Percentiles rank a stretch among this genome's conserved stretches.
Evolutionary conservation across 208 protist species (phyloP).

Genomic region (Wallacemonas rigidus): DNA sequence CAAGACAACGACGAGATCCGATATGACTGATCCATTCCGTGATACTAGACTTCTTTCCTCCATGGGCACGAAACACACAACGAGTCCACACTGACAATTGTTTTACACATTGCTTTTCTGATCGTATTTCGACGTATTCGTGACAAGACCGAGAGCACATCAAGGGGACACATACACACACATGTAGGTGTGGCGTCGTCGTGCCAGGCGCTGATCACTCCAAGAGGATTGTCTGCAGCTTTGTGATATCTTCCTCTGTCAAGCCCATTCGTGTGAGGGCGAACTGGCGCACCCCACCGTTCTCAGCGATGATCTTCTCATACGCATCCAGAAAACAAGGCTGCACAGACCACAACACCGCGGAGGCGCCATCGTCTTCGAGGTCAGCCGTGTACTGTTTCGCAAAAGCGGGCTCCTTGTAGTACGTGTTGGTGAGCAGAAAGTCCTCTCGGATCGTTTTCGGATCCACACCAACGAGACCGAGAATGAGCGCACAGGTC

Average conservation of each 20-base stretch:
- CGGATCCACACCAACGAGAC: constrained; percentile 32
- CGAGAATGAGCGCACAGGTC: constrained; percentile 29
- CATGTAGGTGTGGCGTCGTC: too few species aligned
- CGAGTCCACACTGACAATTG: too few species aligned
- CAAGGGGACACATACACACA: too few species aligned
- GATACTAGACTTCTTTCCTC: too few species aligned
- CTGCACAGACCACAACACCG: constrained; percentile 30
- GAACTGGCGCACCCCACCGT: constrained; percentile 36
- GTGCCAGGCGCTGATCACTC: constrained; percentile 14
- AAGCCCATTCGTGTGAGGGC: constrained; percentile 33
- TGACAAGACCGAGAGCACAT: too few species aligned
- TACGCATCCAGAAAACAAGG: constrained; percentile 28
- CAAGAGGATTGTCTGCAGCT: constrained; percentile 35
- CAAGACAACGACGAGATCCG: too few species aligned
- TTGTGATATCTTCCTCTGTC: constrained; percentile 33
- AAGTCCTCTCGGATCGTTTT: constrained; percentile 37
- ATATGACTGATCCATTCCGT: too few species aligned
- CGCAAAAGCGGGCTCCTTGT: constrained; percentile 21
- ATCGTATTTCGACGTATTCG: too few species aligned
- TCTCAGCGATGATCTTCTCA: constrained; percentile 18
- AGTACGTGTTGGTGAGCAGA: constrained; percentile 40
- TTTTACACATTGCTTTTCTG: too few species aligned
- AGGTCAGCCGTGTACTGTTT: constrained; percentile 24
- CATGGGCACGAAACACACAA: too few species aligned
- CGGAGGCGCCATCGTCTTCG: constrained; percentile 27